Conservation (phyloP, 2,329 filamentous ascomycete genomes). For the Xylariales sp. region DNA sequence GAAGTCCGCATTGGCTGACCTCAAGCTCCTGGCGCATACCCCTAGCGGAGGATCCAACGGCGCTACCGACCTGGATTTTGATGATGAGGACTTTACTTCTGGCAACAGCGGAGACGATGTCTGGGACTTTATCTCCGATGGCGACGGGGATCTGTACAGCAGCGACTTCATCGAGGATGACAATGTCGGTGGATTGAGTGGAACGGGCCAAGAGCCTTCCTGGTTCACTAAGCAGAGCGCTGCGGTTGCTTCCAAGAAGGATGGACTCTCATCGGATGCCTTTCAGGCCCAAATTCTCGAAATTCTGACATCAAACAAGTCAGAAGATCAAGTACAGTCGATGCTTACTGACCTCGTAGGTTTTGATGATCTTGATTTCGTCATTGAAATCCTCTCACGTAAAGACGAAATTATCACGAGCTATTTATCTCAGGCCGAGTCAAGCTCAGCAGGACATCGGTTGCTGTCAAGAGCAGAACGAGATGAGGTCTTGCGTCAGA, state of each 20-base stretch:
- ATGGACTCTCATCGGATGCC: slow-evolving; percentile 63
- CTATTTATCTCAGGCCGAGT: slow-evolving; percentile 26
- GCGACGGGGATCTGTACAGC: slow-evolving; percentile 59
- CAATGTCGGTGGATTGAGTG: slow-evolving; percentile 20
- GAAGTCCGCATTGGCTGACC: slow-evolving; percentile 74
- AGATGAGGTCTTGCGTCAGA: slow-evolving; percentile 69
- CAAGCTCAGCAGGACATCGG: slow-evolving; percentile 35
- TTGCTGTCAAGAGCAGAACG: slow-evolving; percentile 74
- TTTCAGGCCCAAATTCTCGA: slow-evolving; percentile 75
- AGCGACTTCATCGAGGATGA: slow-evolving; percentile 58
- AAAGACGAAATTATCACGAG: slow-evolving; percentile 61
- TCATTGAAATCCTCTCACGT: slow-evolving; percentile 83
- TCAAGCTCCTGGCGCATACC: slow-evolving; percentile 46
- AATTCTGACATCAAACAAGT: slow-evolving; percentile 61
- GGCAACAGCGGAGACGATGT: slow-evolving; percentile 72
- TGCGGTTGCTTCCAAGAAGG: slow-evolving; percentile 59
- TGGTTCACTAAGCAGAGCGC: slow-evolving; percentile 73
- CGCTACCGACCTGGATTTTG: slow-evolving; percentile 61
- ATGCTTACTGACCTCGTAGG: slow-evolving; percentile 85
- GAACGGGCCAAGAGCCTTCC: slow-evolving; percentile 45
- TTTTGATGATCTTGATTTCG: slow-evolving; percentile 88
- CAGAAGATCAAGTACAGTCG: slow-evolving; percentile 87
- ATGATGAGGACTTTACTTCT: slow-evolving; percentile 50
- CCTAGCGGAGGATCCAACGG: slow-evolving; percentile 39
- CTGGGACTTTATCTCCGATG: slow-evolving; percentile 86